Percentiles rank a stretch among this genome's conserved stretches.
Conservation (phyloP, 2,329 filamentous ascomycete genomes). For the Trichoderma sp. region DNA sequence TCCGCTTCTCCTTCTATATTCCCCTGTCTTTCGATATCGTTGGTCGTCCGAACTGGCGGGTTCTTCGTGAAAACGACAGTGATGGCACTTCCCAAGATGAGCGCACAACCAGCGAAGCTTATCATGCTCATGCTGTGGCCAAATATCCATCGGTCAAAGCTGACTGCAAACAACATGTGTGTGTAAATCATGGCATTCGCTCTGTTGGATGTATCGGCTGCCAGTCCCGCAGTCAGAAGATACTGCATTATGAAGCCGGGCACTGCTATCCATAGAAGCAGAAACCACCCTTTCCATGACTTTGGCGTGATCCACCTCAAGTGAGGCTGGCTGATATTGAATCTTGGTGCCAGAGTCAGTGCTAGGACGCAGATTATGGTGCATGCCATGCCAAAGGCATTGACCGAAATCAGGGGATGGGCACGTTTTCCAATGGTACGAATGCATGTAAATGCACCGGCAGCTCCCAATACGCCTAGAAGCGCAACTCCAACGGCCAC, state of each 20-base stretch:
- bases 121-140: slow-evolving; percentile 51
- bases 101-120: slow-evolving; percentile 52
- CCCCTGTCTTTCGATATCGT: slow-evolving; percentile 39
- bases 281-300: slow-evolving; percentile 58
- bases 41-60: slow-evolving; percentile 32
- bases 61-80: slow-evolving; percentile 51
- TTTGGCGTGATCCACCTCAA: slow-evolving; percentile 47
- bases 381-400: slow-evolving; percentile 75
- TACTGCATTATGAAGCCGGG: slow-evolving; percentile 86
- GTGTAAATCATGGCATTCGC: slow-evolving; percentile 61
- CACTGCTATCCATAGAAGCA: slow-evolving; percentile 67
- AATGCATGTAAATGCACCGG: slow-evolving; percentile 73
- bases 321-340: slow-evolving; percentile 48
- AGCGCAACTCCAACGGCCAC: slow-evolving; percentile 71
- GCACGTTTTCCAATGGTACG: slow-evolving; percentile 77
- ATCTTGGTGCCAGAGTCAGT: slow-evolving; percentile 54
- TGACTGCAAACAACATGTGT: slow-evolving; percentile 57
- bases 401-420: slow-evolving; percentile 81
- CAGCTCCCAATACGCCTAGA: slow-evolving; percentile 74
- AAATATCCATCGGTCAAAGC: slow-evolving; percentile 55
- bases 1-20: slow-evolving; percentile 38
- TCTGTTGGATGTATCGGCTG: slow-evolving; percentile 66
- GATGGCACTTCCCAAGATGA: slow-evolving; percentile 56
- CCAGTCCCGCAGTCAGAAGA: slow-evolving; percentile 74
- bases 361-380: slow-evolving; percentile 65